Evolutionary conservation across 306 rosid species (phyloP), one percentile per base, ranked within the genome.

Genomic region (Lablab purpureus): DNA sequence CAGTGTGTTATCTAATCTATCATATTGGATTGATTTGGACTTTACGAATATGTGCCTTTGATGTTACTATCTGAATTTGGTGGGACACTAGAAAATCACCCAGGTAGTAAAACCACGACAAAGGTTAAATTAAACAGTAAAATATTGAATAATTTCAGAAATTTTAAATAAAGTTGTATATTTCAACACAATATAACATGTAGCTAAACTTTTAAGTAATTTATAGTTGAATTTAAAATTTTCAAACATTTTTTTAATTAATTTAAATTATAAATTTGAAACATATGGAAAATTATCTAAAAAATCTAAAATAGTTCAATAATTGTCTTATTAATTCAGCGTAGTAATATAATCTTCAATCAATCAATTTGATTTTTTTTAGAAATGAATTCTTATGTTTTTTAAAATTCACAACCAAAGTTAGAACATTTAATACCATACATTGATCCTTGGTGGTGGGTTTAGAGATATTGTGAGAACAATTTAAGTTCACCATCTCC

Each of bases 21-120:
- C 70, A 32, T 19, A 18, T 36, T 64, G 70, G 50, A 65, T 65
- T 37, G 71, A 65, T 65, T 65, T 37, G 50, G 71, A 65, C 71
- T 37, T 65, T 18, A 65, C 50, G 10, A 36, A 36, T 65, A 5
- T 63, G 25, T n/a, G 15, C 15, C 46, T 34, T 32, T 63, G 27
- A 34, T 64, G 11, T 64, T 63, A 34, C 49, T 10, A 10, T 64
- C 40, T 18, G 49, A 36, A 34, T 64, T 22, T 36, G 49, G 15
- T 65, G 69, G 10, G 50, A 19, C 50, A 37, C 50, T 18, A 18
- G 37, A 65, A 64, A 36, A 19, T 18, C 15, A 36, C 12, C 46
- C 46, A 28, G 5, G 2, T 4, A 4, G 64, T 32, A 5, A 56
- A 56, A 56, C n/a, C 64, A 23, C 64, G 11, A 56, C 10, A 55